Conservation (phyloP, 108 stramenopile species). For the Epithemia pelagica region DNA sequence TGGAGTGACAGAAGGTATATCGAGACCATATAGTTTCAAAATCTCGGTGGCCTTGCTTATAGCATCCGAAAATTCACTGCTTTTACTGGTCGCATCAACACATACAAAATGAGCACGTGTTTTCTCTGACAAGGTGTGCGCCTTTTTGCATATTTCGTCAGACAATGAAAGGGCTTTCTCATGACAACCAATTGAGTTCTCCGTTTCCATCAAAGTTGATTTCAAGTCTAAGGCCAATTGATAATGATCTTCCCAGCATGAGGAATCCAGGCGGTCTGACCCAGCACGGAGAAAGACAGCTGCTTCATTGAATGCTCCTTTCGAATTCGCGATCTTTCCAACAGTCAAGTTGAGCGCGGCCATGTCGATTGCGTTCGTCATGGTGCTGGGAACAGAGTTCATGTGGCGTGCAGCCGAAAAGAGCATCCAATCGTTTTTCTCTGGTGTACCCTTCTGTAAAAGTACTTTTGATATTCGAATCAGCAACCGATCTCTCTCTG, state of each 20-base stretch:
- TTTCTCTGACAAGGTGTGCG: not conserved
- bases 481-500: not conserved
- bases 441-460: not conserved
- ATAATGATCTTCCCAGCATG: conserved; percentile 10
- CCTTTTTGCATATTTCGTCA: not conserved
- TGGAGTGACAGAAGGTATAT: not conserved
- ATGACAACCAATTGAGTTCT: conserved; percentile 2
- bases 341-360: conserved; percentile 3
- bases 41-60: not conserved
- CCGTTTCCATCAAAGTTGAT: conserved; percentile 4
- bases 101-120: not conserved
- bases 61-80: not conserved
- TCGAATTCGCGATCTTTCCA: not conserved
- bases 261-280: conserved; percentile 6
- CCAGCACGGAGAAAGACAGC: not conserved
- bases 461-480: not conserved
- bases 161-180: conserved; percentile 2
- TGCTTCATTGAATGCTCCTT: conserved; percentile 9
- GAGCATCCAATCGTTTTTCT: conserved; percentile 19
- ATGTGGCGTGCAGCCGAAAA: conserved; percentile 23
- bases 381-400: conserved; percentile 12
- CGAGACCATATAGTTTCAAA: not conserved
- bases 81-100: not conserved
- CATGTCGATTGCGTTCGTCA: conserved; percentile 3
- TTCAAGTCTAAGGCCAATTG: not conserved